phyloP scores from a whole-genome alignment of 208 protist genomes.

The Wallacemonas sp. region DNA sequence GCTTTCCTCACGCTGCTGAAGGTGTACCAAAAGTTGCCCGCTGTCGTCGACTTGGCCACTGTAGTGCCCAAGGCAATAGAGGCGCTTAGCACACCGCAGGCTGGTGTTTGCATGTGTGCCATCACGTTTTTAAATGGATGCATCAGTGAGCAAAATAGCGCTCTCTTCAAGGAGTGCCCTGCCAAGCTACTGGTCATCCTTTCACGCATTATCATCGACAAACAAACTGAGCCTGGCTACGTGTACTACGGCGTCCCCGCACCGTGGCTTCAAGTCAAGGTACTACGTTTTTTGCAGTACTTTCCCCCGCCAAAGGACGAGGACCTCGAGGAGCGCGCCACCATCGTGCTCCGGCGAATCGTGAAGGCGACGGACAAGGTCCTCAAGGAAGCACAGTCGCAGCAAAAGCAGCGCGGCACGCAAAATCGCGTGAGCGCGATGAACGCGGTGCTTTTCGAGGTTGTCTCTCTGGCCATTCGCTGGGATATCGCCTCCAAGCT shows the following conservation, averaged over 20 bases:
- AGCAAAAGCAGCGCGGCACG: constrained; percentile 81
- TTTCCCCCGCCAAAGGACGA: constrained; percentile 88
- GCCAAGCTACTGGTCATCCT: constrained; percentile 84
- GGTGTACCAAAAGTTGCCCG: constrained; percentile 95
- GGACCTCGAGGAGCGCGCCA: constrained; percentile 40
- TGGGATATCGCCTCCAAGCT: constrained; percentile 87
- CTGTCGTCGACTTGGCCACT: constrained; percentile 67
- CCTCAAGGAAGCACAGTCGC: constrained; percentile 75
- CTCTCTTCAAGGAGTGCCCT: constrained; percentile 55
- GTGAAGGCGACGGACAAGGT: constrained; percentile 87
- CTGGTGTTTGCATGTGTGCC: constrained; percentile 93
- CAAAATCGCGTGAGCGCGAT: constrained; percentile 97
- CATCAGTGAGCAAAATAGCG: constrained; percentile 61
- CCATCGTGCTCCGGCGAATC: constrained; percentile 78
- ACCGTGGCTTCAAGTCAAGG: constrained; percentile 98
- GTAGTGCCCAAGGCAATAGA: constrained; percentile 77
- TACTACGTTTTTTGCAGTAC: constrained; percentile 96
- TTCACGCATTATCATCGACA: constrained; percentile 81
- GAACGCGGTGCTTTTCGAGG: constrained; percentile 97
- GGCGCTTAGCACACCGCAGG: constrained; percentile 82
- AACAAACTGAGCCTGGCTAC: constrained; percentile 92
- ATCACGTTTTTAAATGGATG: constrained; percentile 93
- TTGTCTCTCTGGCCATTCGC: constrained; percentile 93
- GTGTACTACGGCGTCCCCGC: constrained; percentile 97
- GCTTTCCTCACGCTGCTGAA: constrained; percentile 96